Conservation (phyloP, 306 rosid genomes). For the Cucumis hystrix region DNA sequence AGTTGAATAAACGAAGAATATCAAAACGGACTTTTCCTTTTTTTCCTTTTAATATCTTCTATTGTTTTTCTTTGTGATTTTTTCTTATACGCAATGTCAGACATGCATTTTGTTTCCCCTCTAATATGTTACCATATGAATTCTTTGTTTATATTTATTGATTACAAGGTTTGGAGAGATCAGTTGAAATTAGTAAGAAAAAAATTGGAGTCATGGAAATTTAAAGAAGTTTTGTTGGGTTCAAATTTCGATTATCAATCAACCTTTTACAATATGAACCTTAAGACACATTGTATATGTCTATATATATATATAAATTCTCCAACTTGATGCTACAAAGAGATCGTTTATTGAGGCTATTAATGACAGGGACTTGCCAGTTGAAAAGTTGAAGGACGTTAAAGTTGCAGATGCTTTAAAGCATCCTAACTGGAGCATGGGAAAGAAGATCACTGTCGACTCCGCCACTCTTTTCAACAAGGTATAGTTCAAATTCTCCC, state of each 20-base stretch:
- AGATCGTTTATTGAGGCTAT: background rate
- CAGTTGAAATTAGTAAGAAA: background rate
- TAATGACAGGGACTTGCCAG: constrained; percentile 79
- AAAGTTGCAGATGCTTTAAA: constrained; percentile 96
- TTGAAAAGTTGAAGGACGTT: constrained; percentile 85
- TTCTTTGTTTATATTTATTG: background rate
- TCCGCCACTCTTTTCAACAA: constrained; percentile 98
- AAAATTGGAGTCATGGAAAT: background rate
- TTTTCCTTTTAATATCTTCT: background rate
- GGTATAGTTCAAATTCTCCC: constrained; percentile 27
- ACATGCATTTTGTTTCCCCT: background rate
- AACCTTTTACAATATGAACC: background rate
- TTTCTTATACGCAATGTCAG: background rate
- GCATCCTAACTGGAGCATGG: constrained; percentile 99
- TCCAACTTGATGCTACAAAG: background rate
- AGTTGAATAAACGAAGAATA: background rate
- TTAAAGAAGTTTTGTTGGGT: background rate
- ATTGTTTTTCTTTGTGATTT: background rate
- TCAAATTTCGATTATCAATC: background rate
- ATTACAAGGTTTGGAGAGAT: background rate
- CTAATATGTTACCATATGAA: background rate
- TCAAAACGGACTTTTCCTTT: background rate
- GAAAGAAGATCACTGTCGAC: constrained; percentile 97
- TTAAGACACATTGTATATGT: background rate
- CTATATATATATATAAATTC: background rate